phyloP scores from a whole-genome alignment of 2,329 filamentous ascomycete genomes.

The Alternaria sp. region DNA sequence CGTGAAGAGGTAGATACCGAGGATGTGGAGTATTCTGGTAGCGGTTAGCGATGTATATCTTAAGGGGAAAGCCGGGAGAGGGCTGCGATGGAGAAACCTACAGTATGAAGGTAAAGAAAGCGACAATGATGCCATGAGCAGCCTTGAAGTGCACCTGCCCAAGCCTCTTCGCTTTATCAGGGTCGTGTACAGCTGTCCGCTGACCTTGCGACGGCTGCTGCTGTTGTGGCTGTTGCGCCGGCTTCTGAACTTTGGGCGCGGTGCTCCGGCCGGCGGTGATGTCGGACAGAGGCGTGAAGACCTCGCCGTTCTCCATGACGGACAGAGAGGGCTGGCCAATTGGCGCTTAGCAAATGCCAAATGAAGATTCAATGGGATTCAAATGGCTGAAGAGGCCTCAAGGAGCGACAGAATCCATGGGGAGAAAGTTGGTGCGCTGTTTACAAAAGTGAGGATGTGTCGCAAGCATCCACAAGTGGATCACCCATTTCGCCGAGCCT shows the following conservation, averaged over 20 bases:
- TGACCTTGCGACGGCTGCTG: conserved; percentile 24
- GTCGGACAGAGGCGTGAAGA: conserved; percentile 47
- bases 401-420: conserved; percentile 31
- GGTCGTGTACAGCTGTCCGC: conserved; percentile 11
- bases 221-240: conserved; percentile 16
- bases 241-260: conserved; percentile 34
- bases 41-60: conserved; percentile 10
- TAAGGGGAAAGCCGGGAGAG: background rate
- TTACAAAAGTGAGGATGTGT: conserved; percentile 12
- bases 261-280: conserved; percentile 45
- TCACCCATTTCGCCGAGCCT: conserved; percentile 29
- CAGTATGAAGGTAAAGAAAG: conserved; percentile 74
- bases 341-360: background rate
- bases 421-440: conserved; percentile 13
- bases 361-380: background rate
- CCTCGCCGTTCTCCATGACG: conserved; percentile 48
- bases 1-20: conserved; percentile 90
- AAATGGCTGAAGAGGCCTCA: conserved; percentile 14
- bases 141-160: conserved; percentile 60
- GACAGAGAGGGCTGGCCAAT: conserved; percentile 1
- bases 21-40: conserved; percentile 71
- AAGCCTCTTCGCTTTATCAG: conserved; percentile 47
- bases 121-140: conserved; percentile 60
- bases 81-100: conserved; percentile 35
- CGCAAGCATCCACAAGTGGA: conserved; percentile 17